Conservation (phyloP, 129 eudicot species). For the Heracleum sosnowskyi region DNA sequence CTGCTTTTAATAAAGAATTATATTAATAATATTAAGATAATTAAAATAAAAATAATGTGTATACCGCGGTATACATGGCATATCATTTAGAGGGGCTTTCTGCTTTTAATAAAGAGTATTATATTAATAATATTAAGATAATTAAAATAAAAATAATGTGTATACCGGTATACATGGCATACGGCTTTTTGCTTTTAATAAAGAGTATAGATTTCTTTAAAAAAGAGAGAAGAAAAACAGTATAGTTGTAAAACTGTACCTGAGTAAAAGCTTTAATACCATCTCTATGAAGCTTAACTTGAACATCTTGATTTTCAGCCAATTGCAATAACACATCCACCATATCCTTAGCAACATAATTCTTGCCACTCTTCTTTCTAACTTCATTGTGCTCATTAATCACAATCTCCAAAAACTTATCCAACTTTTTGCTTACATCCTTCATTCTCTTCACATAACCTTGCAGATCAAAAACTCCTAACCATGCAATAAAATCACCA, state of each 20-base stretch:
- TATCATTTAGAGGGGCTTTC: too few relatives aligned
- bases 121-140: too few relatives aligned
- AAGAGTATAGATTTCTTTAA: too few relatives aligned
- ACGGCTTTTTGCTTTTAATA: too few relatives aligned
- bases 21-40: too few relatives aligned
- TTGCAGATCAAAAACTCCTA: conserved; percentile 36
- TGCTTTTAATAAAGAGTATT: too few relatives aligned
- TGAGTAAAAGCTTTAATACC: neutral
- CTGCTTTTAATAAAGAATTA: too few relatives aligned
- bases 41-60: too few relatives aligned
- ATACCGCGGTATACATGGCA: too few relatives aligned
- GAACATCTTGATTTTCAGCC: conserved; percentile 60
- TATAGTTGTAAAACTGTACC: neutral
- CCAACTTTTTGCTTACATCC: conserved; percentile 29
- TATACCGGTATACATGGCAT: too few relatives aligned
- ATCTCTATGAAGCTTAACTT: conserved; percentile 75
- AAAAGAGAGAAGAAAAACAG: neutral
- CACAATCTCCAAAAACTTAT: conserved; percentile 38
- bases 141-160: too few relatives aligned
- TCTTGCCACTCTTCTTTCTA: conserved; percentile 14
- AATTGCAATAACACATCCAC: conserved; percentile 73
- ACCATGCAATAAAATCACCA: conserved; percentile 44
- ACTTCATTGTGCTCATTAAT: conserved; percentile 32
- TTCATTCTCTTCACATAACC: conserved; percentile 57
- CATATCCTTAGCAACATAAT: conserved; percentile 49